Base-by-base conservation (phyloP, 306 rosid species). In the Rosa persica region DNA sequence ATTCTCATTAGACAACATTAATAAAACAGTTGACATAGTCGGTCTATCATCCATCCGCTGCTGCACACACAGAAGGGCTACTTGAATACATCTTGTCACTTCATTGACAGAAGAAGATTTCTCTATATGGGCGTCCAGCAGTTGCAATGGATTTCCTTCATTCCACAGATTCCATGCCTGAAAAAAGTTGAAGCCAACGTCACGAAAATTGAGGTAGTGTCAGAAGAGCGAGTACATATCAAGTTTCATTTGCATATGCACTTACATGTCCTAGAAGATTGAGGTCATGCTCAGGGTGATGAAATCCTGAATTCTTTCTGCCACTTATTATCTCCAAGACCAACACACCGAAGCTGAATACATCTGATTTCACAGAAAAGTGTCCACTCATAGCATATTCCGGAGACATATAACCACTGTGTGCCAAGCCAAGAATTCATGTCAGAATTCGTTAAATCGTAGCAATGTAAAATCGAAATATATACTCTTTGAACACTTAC, bases 331-430 rank as follows among this genome's bases (percentile, higher is more conserved):
- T 84, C 83, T 92, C 97, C 39, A 92, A 38, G 15, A 77, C 47
- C 16, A 92, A 67, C 72, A 92, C 84, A 22, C 92, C 92, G 1
- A 83, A 92, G 73, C 93, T 89, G 19, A 82, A 90, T 0, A 85
- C 92, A 38, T 89, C 89, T 0, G 90, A 84, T 34, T 87, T 85
- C 0, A 58, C 47, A 5, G 89, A 92, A 68, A 85, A 88, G 22
- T 80, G 52, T 4, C 94, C 91, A 36, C 84, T 83, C 83, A 92
- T 76, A 9, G 91, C 94, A 68, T 89, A 85, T 39, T 92, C 89
- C 0, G 90, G 94, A 4, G 93, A 81, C 91, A 90, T 92, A 5
- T 90, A 92, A 0, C 95, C 95, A 38, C 89, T 88, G 67, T 16
- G 22, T 23, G 4, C 11, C 23, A 36, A 36, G 23, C 39, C 5